phyloP scores from a whole-genome alignment of 495 filamentous ascomycete genomes.

The Tuber indicum region DNA sequence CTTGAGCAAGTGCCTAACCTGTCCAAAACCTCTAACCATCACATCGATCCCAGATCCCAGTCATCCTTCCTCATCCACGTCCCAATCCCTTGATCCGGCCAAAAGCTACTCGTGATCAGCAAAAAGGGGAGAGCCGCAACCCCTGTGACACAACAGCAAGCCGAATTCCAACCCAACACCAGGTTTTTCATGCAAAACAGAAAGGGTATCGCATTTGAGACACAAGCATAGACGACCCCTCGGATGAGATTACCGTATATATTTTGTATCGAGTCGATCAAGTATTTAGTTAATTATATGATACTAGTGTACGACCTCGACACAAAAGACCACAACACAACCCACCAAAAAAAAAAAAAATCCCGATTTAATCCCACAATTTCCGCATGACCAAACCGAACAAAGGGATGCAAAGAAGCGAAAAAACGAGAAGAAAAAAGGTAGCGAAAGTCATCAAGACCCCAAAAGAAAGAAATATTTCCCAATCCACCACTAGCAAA shows the following conservation, averaged over 20 bases:
- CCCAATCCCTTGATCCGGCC: not conserved
- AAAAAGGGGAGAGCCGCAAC: not conserved
- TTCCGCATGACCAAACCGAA: not conserved
- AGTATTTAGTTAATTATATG: not conserved
- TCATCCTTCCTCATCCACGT: not conserved
- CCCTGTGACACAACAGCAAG: not conserved
- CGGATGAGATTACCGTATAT: not conserved
- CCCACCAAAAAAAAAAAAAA: not conserved
- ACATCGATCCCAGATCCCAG: not conserved
- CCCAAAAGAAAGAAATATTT: not conserved
- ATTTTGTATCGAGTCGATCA: not conserved
- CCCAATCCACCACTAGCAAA: constrained; percentile 3
- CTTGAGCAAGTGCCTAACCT: not conserved
- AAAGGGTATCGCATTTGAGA: not conserved
- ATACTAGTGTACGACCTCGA: not conserved
- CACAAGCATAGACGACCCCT: not conserved
- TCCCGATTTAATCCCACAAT: not conserved
- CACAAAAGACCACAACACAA: not conserved
- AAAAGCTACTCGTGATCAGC: not conserved
- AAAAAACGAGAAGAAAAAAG: not conserved
- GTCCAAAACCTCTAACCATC: not conserved
- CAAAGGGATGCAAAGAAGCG: not conserved
- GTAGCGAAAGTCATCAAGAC: constrained; percentile 1
- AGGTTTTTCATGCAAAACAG: not conserved
- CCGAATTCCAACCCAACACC: not conserved